These are phyloP conservation scores for Bocquillonia castaneifolia DNA, from an alignment of 441 rosid genomes.

Conservation along the genomic window DNA sequence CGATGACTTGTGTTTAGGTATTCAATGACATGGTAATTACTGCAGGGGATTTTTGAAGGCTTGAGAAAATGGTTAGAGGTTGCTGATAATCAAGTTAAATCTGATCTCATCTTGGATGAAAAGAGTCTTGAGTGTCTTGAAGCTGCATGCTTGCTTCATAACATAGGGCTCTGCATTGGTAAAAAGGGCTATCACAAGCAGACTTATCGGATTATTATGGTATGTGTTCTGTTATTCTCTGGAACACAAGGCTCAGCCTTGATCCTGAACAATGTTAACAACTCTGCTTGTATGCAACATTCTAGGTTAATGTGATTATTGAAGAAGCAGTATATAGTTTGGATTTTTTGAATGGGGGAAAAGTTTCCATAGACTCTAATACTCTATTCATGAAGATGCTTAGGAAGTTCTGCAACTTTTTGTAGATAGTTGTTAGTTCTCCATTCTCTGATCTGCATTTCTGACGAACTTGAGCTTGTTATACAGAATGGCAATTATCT, in stretches of 20 bases:
- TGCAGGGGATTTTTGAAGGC: slow-evolving; percentile 40
- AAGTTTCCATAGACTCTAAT: not conserved
- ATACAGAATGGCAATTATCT: slow-evolving; percentile 54
- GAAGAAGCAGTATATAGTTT: slow-evolving; percentile 2
- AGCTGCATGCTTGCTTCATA: slow-evolving; percentile 74
- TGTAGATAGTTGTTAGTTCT: not conserved
- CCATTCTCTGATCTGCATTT: not conserved
- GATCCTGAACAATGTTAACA: not conserved
- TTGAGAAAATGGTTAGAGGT: slow-evolving; percentile 40
- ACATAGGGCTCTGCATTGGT: slow-evolving; percentile 46
- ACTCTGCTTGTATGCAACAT: not conserved
- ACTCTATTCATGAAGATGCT: not conserved
- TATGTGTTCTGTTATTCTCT: slow-evolving; percentile 22
- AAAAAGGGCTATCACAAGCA: slow-evolving; percentile 69
- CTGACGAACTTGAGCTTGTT: slow-evolving; percentile 19
- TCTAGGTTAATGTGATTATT: not conserved
- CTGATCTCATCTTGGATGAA: slow-evolving; percentile 30
- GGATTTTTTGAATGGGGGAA: not conserved
- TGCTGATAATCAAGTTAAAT: slow-evolving; percentile 22
- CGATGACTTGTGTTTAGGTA: not conserved
- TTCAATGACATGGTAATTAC: slow-evolving; percentile 23
- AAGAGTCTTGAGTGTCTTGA: slow-evolving; percentile 63
- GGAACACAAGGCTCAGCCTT: not conserved
- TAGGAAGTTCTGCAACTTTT: slow-evolving; percentile 3
- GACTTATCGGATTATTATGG: slow-evolving; percentile 55